phyloP scores from a whole-genome alignment of 371 early-diverging fungal species.

The Syncephalastrum racemosum region DNA sequence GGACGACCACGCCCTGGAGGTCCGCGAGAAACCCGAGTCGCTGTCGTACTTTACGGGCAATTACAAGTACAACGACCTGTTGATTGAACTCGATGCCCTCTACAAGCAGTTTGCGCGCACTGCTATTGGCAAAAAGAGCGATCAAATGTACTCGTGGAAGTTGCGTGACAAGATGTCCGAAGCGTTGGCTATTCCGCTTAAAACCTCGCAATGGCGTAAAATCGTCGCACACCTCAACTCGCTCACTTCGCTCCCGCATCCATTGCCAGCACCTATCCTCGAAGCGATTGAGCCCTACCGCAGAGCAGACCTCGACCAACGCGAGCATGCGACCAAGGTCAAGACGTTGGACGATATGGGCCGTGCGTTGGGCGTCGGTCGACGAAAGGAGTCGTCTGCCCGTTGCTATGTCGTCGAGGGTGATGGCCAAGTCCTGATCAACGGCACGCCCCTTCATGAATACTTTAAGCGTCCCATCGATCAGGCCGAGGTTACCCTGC shows the following conservation, averaged over 20 bases:
- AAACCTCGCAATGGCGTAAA: slow-evolving; percentile 65
- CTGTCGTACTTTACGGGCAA: slow-evolving; percentile 90
- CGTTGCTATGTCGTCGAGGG: slow-evolving; percentile 81
- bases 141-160: slow-evolving; percentile 50
- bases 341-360: slow-evolving; percentile 74
- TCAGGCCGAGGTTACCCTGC: slow-evolving; percentile 70
- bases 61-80: slow-evolving; percentile 74
- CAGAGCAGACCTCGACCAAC: slow-evolving; percentile 28
- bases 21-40: slow-evolving; percentile 63
- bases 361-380: slow-evolving; percentile 78
- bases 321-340: slow-evolving; percentile 13
- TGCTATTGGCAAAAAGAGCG: slow-evolving; percentile 15
- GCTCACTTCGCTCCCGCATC: slow-evolving; percentile 54
- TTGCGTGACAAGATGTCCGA: slow-evolving; percentile 55
- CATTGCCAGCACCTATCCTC: slow-evolving; percentile 48
- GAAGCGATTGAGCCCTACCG: slow-evolving; percentile 44
- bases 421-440: slow-evolving; percentile 76
- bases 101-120: slow-evolving; percentile 44
- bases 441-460: slow-evolving; percentile 73
- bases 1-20: slow-evolving; percentile 30
- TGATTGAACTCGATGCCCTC: slow-evolving; percentile 70
- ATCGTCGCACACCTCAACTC: slow-evolving; percentile 54
- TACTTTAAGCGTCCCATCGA: slow-evolving; percentile 76
- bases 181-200: slow-evolving; percentile 56
- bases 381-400: slow-evolving; percentile 85